Evolutionary conservation across 164 flowering plant species (phyloP).

Genomic region (Platanus orientalis): DNA sequence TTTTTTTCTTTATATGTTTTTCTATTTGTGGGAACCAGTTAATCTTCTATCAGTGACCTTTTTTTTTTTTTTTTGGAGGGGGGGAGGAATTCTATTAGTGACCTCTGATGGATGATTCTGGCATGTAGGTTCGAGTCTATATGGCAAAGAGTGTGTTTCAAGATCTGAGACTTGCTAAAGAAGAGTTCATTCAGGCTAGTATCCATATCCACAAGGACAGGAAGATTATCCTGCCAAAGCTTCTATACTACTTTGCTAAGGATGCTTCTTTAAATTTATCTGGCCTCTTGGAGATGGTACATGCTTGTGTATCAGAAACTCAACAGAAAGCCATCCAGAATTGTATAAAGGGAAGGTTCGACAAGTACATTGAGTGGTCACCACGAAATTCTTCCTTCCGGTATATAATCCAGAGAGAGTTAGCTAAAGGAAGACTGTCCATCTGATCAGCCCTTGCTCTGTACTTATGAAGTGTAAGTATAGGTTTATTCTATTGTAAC

Average conservation of each 20-base stretch:
- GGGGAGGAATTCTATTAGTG: no score
- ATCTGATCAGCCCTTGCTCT: conserved; percentile 7
- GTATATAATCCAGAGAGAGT: conserved; percentile 43
- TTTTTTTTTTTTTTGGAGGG: no score
- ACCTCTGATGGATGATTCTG: background rate
- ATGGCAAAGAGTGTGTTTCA: conserved; percentile 38
- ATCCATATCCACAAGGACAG: conserved; percentile 34
- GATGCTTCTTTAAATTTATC: conserved; percentile 41
- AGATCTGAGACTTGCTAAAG: conserved; percentile 46
- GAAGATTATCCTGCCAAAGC: conserved; percentile 53
- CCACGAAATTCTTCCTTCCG: conserved; percentile 49
- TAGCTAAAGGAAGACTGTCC: conserved; percentile 16
- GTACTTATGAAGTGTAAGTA: background rate
- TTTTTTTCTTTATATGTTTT: background rate
- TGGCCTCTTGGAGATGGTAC: conserved; percentile 36
- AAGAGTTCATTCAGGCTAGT: conserved; percentile 42
- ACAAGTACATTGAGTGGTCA: conserved; percentile 41
- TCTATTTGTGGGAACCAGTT: no score
- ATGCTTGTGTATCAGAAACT: conserved; percentile 26
- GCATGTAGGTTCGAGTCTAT: conserved; percentile 53
- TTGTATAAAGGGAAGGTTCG: conserved; percentile 32
- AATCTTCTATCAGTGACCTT: no score
- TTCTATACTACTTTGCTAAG: conserved; percentile 41
- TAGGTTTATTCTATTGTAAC: no score
- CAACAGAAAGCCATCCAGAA: conserved; percentile 33